phyloP scores from a whole-genome alignment of 225 moss, liverwort and hornwort species.

The Straminergon stramineum region DNA sequence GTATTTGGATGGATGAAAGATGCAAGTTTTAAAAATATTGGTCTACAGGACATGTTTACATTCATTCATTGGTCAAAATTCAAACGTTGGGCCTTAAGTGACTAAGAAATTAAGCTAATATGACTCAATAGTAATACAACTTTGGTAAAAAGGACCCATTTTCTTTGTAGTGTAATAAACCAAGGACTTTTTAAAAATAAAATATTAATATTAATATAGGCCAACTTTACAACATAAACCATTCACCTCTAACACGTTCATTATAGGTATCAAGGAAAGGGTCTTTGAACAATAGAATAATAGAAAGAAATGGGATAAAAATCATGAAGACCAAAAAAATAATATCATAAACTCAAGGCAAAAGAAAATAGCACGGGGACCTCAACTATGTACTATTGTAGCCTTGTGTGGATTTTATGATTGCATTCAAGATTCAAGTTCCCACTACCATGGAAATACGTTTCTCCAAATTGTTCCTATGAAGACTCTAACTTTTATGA shows the following conservation, averaged over 20 bases:
- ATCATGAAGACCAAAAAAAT: too few species aligned
- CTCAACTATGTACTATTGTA: too few species aligned
- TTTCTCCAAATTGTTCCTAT: too few species aligned
- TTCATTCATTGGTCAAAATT: not conserved
- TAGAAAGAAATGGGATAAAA: too few species aligned
- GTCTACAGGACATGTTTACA: not conserved
- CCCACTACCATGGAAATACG: too few species aligned
- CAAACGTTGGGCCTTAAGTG: not conserved
- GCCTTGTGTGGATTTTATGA: too few species aligned
- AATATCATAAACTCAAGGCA: too few species aligned
- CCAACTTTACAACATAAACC: not conserved
- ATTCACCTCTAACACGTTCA: not conserved
- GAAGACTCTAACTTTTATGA: too few species aligned
- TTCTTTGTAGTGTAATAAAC: not conserved
- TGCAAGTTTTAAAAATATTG: not conserved
- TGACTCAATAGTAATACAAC: not conserved
- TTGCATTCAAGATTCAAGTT: too few species aligned
- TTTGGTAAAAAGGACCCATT: not conserved
- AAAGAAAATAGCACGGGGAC: too few species aligned
- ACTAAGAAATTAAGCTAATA: not conserved
- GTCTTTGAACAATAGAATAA: accelerated
- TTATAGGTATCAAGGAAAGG: too few species aligned
- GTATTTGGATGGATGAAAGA: too few species aligned
- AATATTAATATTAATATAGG: not conserved
- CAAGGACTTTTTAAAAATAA: not conserved